Conservation (phyloP, 2,329 filamentous ascomycete genomes). For the Endoconidiophora polonica region DNA sequence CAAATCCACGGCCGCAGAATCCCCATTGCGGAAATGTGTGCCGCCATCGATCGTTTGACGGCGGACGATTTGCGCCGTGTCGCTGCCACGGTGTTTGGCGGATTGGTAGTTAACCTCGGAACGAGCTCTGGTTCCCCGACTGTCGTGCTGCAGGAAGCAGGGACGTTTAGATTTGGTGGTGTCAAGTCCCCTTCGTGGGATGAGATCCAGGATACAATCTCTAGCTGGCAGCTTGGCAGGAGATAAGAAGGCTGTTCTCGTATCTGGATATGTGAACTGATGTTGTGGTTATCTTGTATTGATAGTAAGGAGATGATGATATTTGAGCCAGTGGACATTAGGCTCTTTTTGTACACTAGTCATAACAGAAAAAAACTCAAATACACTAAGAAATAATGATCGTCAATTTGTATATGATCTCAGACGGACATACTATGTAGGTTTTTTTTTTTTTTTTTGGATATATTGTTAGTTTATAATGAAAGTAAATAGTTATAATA, state of each 20-base stretch:
- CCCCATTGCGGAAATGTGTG: conserved; percentile 84
- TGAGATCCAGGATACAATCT: conserved; percentile 76
- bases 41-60: conserved; percentile 65
- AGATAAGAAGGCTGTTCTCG: neutral
- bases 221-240: conserved; percentile 52
- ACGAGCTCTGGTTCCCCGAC: conserved; percentile 75
- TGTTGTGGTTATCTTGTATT: conserved; percentile 6
- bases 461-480: no score
- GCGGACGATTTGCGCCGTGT: conserved; percentile 69
- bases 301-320: neutral
- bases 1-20: conserved; percentile 93
- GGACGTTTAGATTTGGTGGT: conserved; percentile 32
- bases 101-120: conserved; percentile 58
- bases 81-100: conserved; percentile 61
- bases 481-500: neutral
- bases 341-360: conserved; percentile 11
- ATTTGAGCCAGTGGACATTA: neutral
- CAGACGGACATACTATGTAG: no score
- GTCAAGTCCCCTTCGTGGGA: conserved; percentile 62
- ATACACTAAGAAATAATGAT: neutral
- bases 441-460: no score
- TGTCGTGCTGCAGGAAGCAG: conserved; percentile 83
- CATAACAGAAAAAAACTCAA: neutral
- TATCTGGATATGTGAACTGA: neutral
- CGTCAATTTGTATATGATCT: neutral